Conservation (phyloP, 305 asterid species). For the Plantago lanceolata region DNA sequence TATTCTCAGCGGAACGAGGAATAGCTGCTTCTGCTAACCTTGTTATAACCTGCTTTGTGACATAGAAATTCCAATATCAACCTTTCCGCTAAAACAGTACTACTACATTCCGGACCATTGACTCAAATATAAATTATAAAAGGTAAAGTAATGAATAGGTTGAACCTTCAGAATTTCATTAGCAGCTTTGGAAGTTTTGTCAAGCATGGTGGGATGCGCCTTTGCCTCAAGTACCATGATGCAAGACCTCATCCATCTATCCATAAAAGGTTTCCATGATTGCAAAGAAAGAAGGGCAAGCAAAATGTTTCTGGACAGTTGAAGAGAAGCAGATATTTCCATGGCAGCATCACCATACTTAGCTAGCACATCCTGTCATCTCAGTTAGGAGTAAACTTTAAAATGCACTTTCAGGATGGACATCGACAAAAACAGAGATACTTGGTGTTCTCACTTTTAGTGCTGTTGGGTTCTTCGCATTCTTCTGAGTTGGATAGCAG, state of each 20-base stretch:
- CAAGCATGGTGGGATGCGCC: slow-evolving; percentile 47
- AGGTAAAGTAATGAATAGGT: slow-evolving; percentile 16
- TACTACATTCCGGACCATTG: no score
- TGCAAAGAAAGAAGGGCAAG: slow-evolving; percentile 79
- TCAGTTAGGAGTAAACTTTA: slow-evolving; percentile 33
- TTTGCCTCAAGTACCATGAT: slow-evolving; percentile 53
- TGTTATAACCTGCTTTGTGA: slow-evolving; percentile 49
- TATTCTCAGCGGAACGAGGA: slow-evolving; percentile 89
- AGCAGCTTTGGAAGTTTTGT: slow-evolving; percentile 68
- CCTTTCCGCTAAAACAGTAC: neutral
- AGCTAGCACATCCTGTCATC: slow-evolving; percentile 50
- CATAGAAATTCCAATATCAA: slow-evolving; percentile 18
- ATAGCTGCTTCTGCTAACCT: slow-evolving; percentile 60
- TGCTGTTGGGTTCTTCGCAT: slow-evolving; percentile 41
- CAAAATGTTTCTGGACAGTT: slow-evolving; percentile 71
- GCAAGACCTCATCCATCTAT: slow-evolving; percentile 82
- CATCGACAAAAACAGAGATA: slow-evolving; percentile 12
- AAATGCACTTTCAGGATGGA: slow-evolving; percentile 23
- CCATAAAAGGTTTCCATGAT: slow-evolving; percentile 96
- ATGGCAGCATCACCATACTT: slow-evolving; percentile 61
- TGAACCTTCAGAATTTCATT: slow-evolving; percentile 73
- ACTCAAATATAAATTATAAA: slow-evolving; percentile 11
- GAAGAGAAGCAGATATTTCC: slow-evolving; percentile 78
- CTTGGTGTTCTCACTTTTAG: slow-evolving; percentile 51
- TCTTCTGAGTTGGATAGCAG: slow-evolving; percentile 52